These are phyloP conservation scores for Ramularia endophylla DNA, from an alignment of 2,329 filamentous ascomycete genomes.

Conservation along the genomic window DNA sequence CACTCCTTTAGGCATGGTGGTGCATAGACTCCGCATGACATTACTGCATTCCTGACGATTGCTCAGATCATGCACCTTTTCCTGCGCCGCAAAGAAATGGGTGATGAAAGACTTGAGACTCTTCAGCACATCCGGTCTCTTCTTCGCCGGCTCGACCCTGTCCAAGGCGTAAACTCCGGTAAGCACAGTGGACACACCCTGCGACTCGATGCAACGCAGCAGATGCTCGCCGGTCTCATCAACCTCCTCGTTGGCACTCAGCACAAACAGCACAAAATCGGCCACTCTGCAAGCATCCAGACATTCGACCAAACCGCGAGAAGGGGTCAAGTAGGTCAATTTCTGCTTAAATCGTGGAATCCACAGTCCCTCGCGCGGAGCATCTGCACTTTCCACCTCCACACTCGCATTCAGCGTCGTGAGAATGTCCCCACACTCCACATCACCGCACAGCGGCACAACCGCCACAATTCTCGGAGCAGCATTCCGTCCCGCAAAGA, in stretches of 20 bases:
- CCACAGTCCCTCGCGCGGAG: neutral
- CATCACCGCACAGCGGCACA: slow-evolving; percentile 71
- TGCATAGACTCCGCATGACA: slow-evolving; percentile 84
- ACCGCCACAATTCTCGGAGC: slow-evolving; percentile 85
- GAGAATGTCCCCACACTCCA: slow-evolving; percentile 62
- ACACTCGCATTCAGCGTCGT: slow-evolving; percentile 68
- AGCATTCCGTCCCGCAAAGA: slow-evolving; percentile 82
- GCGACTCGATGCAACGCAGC: slow-evolving; percentile 79
- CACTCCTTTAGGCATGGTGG: slow-evolving; percentile 86
- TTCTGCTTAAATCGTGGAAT: slow-evolving; percentile 95
- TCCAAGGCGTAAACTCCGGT: slow-evolving; percentile 70
- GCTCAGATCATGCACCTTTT: slow-evolving; percentile 85
- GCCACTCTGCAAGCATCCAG: slow-evolving; percentile 82
- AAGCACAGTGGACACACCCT: slow-evolving; percentile 90
- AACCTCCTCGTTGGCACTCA: slow-evolving; percentile 78
- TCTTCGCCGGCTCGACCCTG: slow-evolving; percentile 71
- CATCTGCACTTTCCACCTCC: slow-evolving; percentile 66
- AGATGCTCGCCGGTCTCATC: slow-evolving; percentile 80
- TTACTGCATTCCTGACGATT: slow-evolving; percentile 87
- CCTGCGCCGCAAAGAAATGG: slow-evolving; percentile 88
- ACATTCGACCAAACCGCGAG: slow-evolving; percentile 67
- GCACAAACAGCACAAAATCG: slow-evolving; percentile 82
- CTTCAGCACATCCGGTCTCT: slow-evolving; percentile 65
- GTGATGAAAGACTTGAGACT: slow-evolving; percentile 90
- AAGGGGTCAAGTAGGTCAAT: slow-evolving; percentile 73